Conservation (phyloP, 768 basidiomycete species). For the Glaciozyma martinii region DNA sequence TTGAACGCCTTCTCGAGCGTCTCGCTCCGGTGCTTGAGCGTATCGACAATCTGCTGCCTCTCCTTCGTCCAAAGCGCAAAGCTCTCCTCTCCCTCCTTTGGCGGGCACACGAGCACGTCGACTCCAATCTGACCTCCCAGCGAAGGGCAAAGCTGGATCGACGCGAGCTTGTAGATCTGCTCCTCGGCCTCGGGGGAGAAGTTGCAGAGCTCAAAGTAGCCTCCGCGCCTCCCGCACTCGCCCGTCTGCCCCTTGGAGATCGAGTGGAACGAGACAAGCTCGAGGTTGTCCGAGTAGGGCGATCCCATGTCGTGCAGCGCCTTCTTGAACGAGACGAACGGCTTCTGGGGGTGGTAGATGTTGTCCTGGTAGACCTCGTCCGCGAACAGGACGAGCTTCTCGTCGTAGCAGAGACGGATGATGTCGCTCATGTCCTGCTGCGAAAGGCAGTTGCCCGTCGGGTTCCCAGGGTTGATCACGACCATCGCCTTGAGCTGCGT, state of each 20-base stretch:
- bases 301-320: slow-evolving; percentile 59
- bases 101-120: slow-evolving; percentile 87
- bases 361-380: slow-evolving; percentile 99
- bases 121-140: slow-evolving; percentile 86
- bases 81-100: slow-evolving; percentile 61
- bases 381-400: slow-evolving; percentile 79
- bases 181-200: slow-evolving; percentile 65
- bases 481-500: slow-evolving; percentile 72
- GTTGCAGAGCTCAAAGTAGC: slow-evolving; percentile 90
- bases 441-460: slow-evolving; percentile 78
- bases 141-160: slow-evolving; percentile 79
- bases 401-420: slow-evolving; percentile 72
- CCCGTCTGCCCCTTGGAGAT: slow-evolving; percentile 94
- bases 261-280: slow-evolving; percentile 91
- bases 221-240: slow-evolving; percentile 94
- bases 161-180: slow-evolving; percentile 92
- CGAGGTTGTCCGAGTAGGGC: slow-evolving; percentile 47
- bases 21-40: slow-evolving; percentile 59
- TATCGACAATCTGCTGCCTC: slow-evolving; percentile 67
- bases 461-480: slow-evolving; percentile 97
- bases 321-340: slow-evolving; percentile 92
- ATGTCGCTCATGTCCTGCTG: slow-evolving; percentile 61
- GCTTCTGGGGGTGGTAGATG: slow-evolving; percentile 59
- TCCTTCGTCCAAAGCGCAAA: slow-evolving; percentile 75
- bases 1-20: slow-evolving; percentile 74